phyloP scores from a whole-genome alignment of 2,329 filamentous ascomycete genomes.

The Cryphonectria japonica region DNA sequence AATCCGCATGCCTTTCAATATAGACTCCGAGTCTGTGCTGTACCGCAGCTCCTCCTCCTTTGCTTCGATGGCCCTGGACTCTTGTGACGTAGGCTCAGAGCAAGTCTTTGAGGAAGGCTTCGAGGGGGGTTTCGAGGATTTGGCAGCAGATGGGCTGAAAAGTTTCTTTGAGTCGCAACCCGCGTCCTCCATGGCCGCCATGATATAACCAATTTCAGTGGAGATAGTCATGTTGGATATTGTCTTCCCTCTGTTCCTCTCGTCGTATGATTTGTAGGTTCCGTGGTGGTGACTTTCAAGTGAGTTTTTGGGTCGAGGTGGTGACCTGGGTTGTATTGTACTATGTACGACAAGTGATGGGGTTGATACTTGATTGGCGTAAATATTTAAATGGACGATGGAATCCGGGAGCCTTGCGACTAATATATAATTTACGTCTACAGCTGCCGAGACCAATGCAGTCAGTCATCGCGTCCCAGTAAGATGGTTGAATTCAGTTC shows the following conservation, averaged over 20 bases:
- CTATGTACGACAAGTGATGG: not conserved
- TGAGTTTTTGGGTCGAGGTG: not conserved
- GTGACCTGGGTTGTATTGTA: not conserved
- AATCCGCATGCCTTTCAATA: constrained; percentile 15
- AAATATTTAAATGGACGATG: not conserved
- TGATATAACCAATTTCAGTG: constrained; percentile 23
- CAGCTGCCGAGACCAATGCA: not conserved
- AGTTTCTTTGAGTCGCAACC: constrained; percentile 8
- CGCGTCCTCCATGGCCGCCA: constrained; percentile 25
- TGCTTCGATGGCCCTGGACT: not conserved
- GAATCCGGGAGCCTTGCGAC: not conserved
- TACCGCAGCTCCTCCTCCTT: constrained; percentile 11
- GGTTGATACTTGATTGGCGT: not conserved
- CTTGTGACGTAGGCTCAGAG: not conserved
- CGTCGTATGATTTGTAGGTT: not conserved
- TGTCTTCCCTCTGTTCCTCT: not conserved
- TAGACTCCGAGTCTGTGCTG: constrained; percentile 22
- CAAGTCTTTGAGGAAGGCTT: not conserved
- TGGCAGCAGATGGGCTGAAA: not conserved
- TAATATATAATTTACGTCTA: not conserved
- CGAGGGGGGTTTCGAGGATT: not conserved
- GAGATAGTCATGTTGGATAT: constrained; percentile 1
- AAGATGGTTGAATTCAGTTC: not conserved
- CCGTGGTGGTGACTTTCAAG: not conserved
- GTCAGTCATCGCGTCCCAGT: not conserved